These are phyloP conservation scores for Trametes sp. DNA, from an alignment of 1,284 basidiomycete species.

Conservation along the genomic window DNA sequence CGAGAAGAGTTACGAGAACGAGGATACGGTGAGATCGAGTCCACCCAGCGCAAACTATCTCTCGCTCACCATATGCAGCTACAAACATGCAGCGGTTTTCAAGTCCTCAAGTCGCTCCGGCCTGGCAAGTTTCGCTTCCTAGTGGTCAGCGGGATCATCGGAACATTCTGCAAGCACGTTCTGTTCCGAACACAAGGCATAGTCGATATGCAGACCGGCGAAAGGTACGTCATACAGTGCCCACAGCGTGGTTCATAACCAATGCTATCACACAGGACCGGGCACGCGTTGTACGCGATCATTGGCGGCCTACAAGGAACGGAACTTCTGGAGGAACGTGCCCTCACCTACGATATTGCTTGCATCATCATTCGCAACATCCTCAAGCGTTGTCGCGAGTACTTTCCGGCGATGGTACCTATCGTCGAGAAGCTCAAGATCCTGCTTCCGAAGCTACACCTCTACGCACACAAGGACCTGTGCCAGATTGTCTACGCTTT, in stretches of 20 bases:
- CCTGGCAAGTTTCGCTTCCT: slow-evolving; percentile 4
- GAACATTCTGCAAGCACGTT: background rate
- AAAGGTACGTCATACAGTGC: background rate
- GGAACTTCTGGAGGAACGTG: background rate
- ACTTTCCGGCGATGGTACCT: background rate
- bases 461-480: slow-evolving; percentile 6
- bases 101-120: background rate
- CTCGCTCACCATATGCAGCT: background rate
- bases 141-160: slow-evolving; percentile 2
- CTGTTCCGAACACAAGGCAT: background rate
- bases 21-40: background rate
- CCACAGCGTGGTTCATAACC: background rate
- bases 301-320: background rate
- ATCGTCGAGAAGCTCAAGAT: background rate
- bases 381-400: background rate
- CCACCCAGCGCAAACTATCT: background rate
- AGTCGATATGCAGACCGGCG: background rate
- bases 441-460: slow-evolving; percentile 5
- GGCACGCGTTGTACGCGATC: background rate
- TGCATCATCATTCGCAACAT: background rate
- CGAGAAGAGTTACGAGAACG: slow-evolving; percentile 2
- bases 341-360: background rate
- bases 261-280: background rate
- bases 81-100: slow-evolving; percentile 5
- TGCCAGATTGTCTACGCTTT: slow-evolving; percentile 11